Conservation (phyloP, 352 stramenopile genomes). For the Phytophthora colocasiae region DNA sequence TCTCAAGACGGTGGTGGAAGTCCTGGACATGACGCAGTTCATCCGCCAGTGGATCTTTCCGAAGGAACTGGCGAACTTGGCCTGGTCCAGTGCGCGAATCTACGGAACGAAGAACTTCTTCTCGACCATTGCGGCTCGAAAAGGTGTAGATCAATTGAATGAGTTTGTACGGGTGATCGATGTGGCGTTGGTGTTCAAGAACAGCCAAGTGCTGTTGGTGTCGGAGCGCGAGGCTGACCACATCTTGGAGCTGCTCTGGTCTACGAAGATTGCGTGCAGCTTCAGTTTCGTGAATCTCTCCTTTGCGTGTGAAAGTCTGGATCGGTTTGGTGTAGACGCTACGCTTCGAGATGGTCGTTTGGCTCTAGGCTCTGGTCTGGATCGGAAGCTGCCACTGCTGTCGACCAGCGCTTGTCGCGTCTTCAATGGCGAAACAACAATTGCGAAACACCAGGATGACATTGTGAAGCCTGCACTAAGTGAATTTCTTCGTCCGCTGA, state of each 20-base stretch:
- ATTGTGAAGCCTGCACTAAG: conserved; percentile 18
- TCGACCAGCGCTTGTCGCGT: conserved; percentile 28
- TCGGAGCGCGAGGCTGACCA: conserved; percentile 50
- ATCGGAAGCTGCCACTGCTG: conserved; percentile 10
- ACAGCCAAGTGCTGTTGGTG: conserved; percentile 46
- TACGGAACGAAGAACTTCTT: conserved; percentile 66
- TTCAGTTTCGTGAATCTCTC: conserved; percentile 41
- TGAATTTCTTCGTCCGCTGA: conserved; percentile 24
- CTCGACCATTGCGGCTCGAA: conserved; percentile 13
- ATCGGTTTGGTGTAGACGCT: neutral
- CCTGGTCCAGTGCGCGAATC: conserved; percentile 35
- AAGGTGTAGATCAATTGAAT: conserved; percentile 6
- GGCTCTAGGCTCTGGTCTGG: conserved; percentile 9
- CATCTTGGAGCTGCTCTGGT: conserved; percentile 46
- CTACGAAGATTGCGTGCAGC: conserved; percentile 6
- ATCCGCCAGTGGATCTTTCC: conserved; percentile 18
- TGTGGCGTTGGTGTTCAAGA: conserved; percentile 47
- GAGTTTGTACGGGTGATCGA: conserved; percentile 46
- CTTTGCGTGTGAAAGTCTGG: conserved; percentile 28
- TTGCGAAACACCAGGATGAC: conserved; percentile 22
- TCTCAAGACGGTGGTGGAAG: conserved; percentile 8
- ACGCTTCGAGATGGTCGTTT: conserved; percentile 19
- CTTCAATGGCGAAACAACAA: conserved; percentile 48
- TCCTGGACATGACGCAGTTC: conserved; percentile 4
- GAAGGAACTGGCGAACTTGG: conserved; percentile 25